Base-by-base conservation (phyloP, 1,284 basidiomycete species). In the Dichomitus squalens region DNA sequence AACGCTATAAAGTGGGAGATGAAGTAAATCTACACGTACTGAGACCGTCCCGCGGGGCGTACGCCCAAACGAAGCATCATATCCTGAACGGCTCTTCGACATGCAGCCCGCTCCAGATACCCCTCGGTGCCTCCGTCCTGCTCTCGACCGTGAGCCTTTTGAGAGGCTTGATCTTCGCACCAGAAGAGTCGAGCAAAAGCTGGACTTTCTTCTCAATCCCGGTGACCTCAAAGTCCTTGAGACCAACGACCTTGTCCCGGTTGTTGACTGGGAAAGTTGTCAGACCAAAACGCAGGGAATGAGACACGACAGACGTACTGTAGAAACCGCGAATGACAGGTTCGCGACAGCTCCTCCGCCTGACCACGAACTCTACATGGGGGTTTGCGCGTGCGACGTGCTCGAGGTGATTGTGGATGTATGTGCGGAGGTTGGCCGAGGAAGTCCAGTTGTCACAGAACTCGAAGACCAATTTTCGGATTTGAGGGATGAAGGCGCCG, bases 41-140 rank as follows among this genome's bases (percentile, higher is more conserved):
- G 50, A 20, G 23, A 41, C 40, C 44, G 31, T 41, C 47, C 23
- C 43, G 41, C 35, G 21, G 20, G 23, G 25, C 41, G 25, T 29
- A 47, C 18, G 8, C 3, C 6, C 3, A 11, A 39, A 21, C 16
- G 29, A 44, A 40, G 38, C 31, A n/a, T 72, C 66, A 77, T 63
- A 81, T 81, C 61, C 75, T 75, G 72, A 77, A 79, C 31, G 76
- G 71, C 52, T 85, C 81, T 61, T 75, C 74, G 35, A 87, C 86
- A 66, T 93, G 91, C 61, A 93, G 71, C 41, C 91, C 90, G 70
- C 87, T 90, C 92, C 91, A 93, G 63, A 94, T 91, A 53, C 92
- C 92, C 71, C 92, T 85, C 23, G 89, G 80, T 29, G 90, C 82
- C 74, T 92, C 89, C 51, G 87, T 87, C 40, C 82, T 84, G 68